Conservation (phyloP, 176 grass and related monocot species). For the Carex kokanica region DNA sequence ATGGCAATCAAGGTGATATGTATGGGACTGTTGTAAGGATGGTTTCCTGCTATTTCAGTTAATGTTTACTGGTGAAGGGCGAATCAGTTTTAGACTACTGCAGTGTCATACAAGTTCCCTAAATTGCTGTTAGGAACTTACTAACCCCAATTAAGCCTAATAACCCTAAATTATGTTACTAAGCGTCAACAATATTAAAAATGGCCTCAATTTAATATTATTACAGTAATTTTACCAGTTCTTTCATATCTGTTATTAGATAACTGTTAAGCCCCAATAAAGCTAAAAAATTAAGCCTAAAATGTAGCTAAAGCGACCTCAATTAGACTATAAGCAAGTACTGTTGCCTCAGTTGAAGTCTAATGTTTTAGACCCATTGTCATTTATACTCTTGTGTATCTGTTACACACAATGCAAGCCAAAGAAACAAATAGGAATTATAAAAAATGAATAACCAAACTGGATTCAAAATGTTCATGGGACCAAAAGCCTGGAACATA, state of each 20-base stretch:
- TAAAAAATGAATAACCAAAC: neutral
- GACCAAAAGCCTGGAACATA: neutral
- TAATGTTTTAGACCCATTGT: neutral
- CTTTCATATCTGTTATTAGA: neutral
- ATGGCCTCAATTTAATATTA: neutral
- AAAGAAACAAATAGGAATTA: neutral
- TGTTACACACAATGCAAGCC: neutral
- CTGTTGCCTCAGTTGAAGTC: neutral
- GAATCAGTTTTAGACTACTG: neutral
- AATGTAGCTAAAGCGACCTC: neutral
- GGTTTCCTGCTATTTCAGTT: constrained; percentile 1
- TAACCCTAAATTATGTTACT: neutral
- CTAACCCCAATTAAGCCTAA: neutral
- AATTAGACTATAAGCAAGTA: neutral
- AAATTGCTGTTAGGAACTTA: neutral
- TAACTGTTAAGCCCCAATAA: neutral
- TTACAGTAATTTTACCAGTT: neutral
- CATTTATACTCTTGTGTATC: neutral
- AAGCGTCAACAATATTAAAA: neutral
- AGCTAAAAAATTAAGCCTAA: neutral
- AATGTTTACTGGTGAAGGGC: neutral
- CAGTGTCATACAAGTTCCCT: neutral
- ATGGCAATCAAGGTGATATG: constrained; percentile 81
- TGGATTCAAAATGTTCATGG: neutral
- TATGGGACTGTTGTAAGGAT: neutral